Evolutionary conservation across 2,329 filamentous ascomycete genomes (phyloP), one percentile per base, ranked within the genome.

Genomic region (Pseudogymnoascus verrucosus): DNA sequence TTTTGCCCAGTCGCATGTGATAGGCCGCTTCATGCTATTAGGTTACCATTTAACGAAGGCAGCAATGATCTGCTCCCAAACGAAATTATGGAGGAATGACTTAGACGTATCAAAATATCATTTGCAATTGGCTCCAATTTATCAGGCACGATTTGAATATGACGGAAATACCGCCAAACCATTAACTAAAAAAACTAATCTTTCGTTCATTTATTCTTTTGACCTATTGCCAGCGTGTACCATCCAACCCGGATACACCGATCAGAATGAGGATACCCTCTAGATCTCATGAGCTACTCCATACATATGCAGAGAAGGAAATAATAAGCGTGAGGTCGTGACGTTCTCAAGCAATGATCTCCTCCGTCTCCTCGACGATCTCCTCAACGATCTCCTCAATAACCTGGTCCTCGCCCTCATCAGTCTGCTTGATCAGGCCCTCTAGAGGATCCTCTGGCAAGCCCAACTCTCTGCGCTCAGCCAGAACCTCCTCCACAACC

Each of bases 361-460:
- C 95, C 82, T 98, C 95, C 64, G 82, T 89, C 84, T 97, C 90
- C 70, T 85, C 88, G 67, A 90, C 77, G 70, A 89, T 93, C 79
- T 97, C 93, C 78, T 91, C 89, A 68, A 91, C 76, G 69, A 91
- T 89, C 80, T 93, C 90, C 78, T 98, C 95, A 67, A 97, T 92
- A 67, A 96, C 87, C 68, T 90, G 80, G 67, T 86, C 90, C 76
- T 90, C 85, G 65, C 84, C 86, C 69, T 85, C 84, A 44, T 83
- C 84, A 14, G 79, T 81, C 76, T 84, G 82, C 64, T 82, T 78
- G 66, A 86, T 77, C 36, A 88, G 78, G 67, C 80, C 82, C 69
- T 87, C 86, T 62, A 86, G 81, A 36, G 83, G 84, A 69, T 91
- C 82, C 65, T 81, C 80, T 51, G 89, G 84, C 68, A 95, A 76